Evolutionary conservation across 2,329 filamentous ascomycete species (phyloP), one percentile per base, ranked within the genome.

Genomic region (Aspergillus nomiae): DNA sequence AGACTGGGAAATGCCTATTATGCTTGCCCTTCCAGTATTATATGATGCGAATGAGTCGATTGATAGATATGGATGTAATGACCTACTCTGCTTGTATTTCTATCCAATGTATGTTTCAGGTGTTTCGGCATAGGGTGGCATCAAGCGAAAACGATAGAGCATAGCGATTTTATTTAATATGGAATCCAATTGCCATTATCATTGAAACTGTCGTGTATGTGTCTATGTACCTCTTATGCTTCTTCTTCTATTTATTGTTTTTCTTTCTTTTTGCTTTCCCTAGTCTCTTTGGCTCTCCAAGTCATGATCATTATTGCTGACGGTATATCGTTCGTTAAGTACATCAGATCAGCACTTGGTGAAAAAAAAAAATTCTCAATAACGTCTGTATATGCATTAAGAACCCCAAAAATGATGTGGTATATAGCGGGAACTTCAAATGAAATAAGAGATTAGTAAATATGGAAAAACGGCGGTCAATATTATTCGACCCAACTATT

Each of bases 21-120:
- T 26, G 51, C 30, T 26, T 14, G 21, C 12, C 51, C 12, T n/a
- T 10, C n/a, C 19, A 36, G 30, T 41, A 28, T 28, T 48, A 14
- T 36, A 38, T 55, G 59, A 50, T 56, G 43, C 53, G 24, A 54
- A 60, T 55, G 58, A 60, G 58, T 55, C 28, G 48, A 56, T 30
- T 56, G 51, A 60, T 60, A 53, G 59, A 60, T 60, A 60, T 50
- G 59, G 59, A 60, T 56, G 53, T 60, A 56, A 60, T 60, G 59
- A 60, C 58, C 34, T 16, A 34, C 19, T 45, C 50, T 53, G 21
- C 16, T 30, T 26, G 12, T 19, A 41, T 41, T n/a, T 41, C 38
- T 41, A 14, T 41, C 45, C 34, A 32, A 41, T 21, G 24, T 50
- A 53, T 34, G 32, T 38, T 41, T 38, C 24, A 4, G 34, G 19